A percentile compares a stretch with the other conserved stretches of the same genome.
phyloP scores from a whole-genome alignment of 1,139 yeast genomes.

The Eremothecium sinecaudum region DNA sequence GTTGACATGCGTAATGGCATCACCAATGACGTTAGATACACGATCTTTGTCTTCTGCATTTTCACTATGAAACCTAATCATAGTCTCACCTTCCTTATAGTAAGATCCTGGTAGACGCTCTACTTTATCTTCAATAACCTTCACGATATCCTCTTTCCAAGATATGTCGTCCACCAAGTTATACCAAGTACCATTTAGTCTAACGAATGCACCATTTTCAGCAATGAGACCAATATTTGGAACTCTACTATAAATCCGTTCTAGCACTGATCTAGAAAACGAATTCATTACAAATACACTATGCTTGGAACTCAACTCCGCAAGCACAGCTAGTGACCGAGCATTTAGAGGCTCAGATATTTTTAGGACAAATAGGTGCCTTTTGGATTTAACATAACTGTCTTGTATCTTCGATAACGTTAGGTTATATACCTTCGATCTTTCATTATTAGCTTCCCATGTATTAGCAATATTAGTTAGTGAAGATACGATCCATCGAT shows the following conservation, averaged over 20 bases:
- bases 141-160: conserved; percentile 50
- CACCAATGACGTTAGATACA: conserved; percentile 65
- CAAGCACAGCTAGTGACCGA: conserved; percentile 40
- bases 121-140: conserved; percentile 54
- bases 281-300: conserved; percentile 65
- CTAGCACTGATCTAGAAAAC: conserved; percentile 53
- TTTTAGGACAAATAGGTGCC: conserved; percentile 47
- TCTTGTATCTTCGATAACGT: conserved; percentile 36
- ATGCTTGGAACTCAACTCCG: conserved; percentile 45
- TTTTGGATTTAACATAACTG: conserved; percentile 31
- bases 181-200: conserved; percentile 50
- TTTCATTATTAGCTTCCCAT: conserved; percentile 51
- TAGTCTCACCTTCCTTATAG: conserved; percentile 64
- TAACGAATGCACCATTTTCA: conserved; percentile 74
- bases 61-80: conserved; percentile 67
- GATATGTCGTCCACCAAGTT: conserved; percentile 48
- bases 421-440: conserved; percentile 32
- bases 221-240: conserved; percentile 75
- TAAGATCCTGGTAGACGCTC: conserved; percentile 77
- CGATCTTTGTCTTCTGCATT: conserved; percentile 61
- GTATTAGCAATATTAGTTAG: conserved; percentile 44
- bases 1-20: conserved; percentile 75
- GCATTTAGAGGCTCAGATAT: conserved; percentile 43
- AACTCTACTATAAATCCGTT: conserved; percentile 56
- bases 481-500: conserved; percentile 61